phyloP scores from a whole-genome alignment of 2,329 filamentous ascomycete genomes.

The Malbranchea cinnamomea region DNA sequence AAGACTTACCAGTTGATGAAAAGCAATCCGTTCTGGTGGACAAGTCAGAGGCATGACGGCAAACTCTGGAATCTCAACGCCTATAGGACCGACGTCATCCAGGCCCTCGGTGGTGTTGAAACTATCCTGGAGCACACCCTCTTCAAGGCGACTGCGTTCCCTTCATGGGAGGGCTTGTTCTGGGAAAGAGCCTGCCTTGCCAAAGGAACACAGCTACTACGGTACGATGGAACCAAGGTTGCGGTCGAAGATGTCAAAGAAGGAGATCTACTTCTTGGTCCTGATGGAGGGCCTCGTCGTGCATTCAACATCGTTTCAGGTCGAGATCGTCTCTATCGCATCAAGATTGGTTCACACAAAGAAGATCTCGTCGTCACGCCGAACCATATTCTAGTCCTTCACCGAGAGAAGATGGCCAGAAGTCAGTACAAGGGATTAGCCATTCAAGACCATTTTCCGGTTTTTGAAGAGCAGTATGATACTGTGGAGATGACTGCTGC shows the following conservation, averaged over 20 bases:
- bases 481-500: conserved; percentile 34
- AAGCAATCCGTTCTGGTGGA: conserved; percentile 99
- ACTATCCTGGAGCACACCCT: conserved; percentile 93
- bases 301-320: conserved; percentile 38
- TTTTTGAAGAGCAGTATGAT: conserved; percentile 23
- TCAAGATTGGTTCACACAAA: conserved; percentile 26
- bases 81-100: conserved; percentile 92
- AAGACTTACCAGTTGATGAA: conserved; percentile 99
- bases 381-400: conserved; percentile 35
- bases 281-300: conserved; percentile 32
- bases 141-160: conserved; percentile 94
- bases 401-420: conserved; percentile 19
- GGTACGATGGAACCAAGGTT: conserved; percentile 30
- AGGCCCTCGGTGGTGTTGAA: conserved; percentile 89
- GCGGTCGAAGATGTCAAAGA: conserved; percentile 36
- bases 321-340: conserved; percentile 34
- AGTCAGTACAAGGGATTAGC: not conserved
- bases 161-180: conserved; percentile 91
- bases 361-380: conserved; percentile 37
- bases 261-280: conserved; percentile 35
- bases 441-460: no score
- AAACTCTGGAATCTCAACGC: conserved; percentile 96
- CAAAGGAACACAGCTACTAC: conserved; percentile 31
- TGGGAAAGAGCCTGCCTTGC: conserved; percentile 54
- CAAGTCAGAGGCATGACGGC: conserved; percentile 88